These are phyloP conservation scores for Scolecobasidium constrictum DNA, from an alignment of 2,329 filamentous ascomycete species.

Conservation along the genomic window DNA sequence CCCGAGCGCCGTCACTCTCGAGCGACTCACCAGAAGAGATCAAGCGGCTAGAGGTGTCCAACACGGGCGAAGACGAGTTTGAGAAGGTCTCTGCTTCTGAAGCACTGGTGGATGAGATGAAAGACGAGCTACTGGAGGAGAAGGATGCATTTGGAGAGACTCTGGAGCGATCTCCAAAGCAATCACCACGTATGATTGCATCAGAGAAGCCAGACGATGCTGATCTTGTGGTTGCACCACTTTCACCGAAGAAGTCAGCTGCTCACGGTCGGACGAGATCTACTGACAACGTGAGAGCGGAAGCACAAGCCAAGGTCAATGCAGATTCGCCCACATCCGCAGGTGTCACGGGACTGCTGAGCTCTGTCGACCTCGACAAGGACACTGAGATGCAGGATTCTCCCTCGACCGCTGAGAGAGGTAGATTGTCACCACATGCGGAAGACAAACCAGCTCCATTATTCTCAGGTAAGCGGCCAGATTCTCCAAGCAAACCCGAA, in stretches of 20 bases:
- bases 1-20: conserved; percentile 31
- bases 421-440: conserved; percentile 38
- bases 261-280: conserved; percentile 13
- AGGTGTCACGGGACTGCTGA: conserved; percentile 44
- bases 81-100: conserved; percentile 69
- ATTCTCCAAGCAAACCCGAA: conserved; percentile 2
- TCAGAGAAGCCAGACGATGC: conserved; percentile 38
- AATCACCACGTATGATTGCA: conserved; percentile 27
- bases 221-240: conserved; percentile 68
- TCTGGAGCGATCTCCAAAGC: conserved; percentile 35
- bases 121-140: conserved; percentile 57
- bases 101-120: conserved; percentile 62
- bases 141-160: conserved; percentile 26
- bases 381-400: conserved; percentile 21
- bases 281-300: conserved; percentile 13
- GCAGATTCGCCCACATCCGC: conserved; percentile 39
- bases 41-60: conserved; percentile 65
- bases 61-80: conserved; percentile 81
- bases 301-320: conserved; percentile 23
- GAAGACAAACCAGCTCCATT: conserved; percentile 61
- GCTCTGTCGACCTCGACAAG: conserved; percentile 48
- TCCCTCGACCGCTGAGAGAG: conserved; percentile 2
- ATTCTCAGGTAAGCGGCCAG: conserved; percentile 35
- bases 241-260: conserved; percentile 43
- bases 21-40: conserved; percentile 51